A percentile compares a stretch with the other conserved stretches of the same genome.
These are phyloP conservation scores for Salix arbutifolia DNA, from an alignment of 345 rosid species.

Conservation along the genomic window DNA sequence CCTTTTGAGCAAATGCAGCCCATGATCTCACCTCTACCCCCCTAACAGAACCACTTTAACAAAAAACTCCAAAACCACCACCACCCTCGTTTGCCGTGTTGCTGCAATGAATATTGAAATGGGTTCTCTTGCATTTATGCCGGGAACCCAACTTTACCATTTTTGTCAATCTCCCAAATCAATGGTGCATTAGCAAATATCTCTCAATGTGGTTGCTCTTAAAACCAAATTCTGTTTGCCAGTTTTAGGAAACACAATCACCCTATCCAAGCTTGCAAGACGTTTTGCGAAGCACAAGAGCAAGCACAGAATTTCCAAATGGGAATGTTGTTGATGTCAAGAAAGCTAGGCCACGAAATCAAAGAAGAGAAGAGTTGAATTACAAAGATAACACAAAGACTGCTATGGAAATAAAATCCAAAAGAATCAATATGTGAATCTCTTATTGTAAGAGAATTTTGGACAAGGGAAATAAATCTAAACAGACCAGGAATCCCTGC, in stretches of 20 bases:
- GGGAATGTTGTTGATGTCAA: not conserved
- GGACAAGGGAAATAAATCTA: not conserved
- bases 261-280: not conserved
- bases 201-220: not conserved
- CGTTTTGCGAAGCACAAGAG: not conserved
- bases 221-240: not conserved
- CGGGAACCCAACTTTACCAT: slow-evolving; percentile 18
- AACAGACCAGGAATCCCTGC: slow-evolving; percentile 11
- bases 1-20: slow-evolving; percentile 92
- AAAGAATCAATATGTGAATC: not conserved
- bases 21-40: slow-evolving; percentile 37
- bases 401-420: not conserved
- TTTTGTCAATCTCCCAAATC: not conserved
- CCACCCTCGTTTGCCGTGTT: not conserved
- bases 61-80: not conserved
- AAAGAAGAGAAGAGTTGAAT: not conserved
- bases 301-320: not conserved
- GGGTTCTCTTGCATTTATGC: slow-evolving; percentile 6
- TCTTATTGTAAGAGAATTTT: no score
- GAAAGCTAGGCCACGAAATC: not conserved
- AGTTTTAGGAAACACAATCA: not conserved
- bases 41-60: not conserved
- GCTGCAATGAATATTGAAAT: not conserved
- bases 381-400: not conserved
- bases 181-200: not conserved